Conservation (phyloP, 2,329 filamentous ascomycete genomes). For the Aureobasidium sp. region DNA sequence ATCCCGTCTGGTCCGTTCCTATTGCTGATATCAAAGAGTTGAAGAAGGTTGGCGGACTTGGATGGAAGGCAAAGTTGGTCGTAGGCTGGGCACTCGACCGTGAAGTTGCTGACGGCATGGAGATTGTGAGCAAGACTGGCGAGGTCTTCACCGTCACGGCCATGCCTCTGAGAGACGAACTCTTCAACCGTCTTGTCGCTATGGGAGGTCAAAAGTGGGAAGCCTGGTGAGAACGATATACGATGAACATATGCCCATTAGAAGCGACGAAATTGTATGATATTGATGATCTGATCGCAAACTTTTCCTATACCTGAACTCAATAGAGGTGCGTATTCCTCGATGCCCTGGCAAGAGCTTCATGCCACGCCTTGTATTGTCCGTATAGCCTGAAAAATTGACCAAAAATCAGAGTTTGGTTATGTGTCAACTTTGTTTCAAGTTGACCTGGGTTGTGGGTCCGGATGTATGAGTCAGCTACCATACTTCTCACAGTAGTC, state of each 20-base stretch:
- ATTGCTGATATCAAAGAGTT: slow-evolving; percentile 66
- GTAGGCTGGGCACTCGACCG: slow-evolving; percentile 71
- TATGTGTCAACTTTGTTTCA: too few species aligned
- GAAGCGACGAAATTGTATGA: neutral
- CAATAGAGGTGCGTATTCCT: neutral
- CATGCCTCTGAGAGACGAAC: slow-evolving; percentile 63
- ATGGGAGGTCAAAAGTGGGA: slow-evolving; percentile 83
- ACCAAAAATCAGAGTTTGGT: too few species aligned
- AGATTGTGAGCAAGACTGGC: slow-evolving; percentile 55
- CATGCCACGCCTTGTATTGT: too few species aligned
- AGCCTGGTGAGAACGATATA: slow-evolving; percentile 48
- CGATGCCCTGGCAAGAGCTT: neutral
- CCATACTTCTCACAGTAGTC: too few species aligned
- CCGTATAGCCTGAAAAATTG: too few species aligned
- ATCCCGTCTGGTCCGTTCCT: slow-evolving; percentile 62
- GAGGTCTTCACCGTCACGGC: slow-evolving; percentile 60
- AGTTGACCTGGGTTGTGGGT: too few species aligned
- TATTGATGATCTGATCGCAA: neutral
- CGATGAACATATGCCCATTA: neutral
- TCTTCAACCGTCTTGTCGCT: slow-evolving; percentile 72
- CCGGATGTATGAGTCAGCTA: too few species aligned
- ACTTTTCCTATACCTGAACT: neutral
- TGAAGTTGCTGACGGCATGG: slow-evolving; percentile 68
- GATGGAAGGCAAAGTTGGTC: slow-evolving; percentile 78
- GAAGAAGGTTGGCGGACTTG: slow-evolving; percentile 72